Percentiles rank a stretch among this genome's conserved stretches.
These are phyloP conservation scores for Candida yuanshanica DNA, from an alignment of 805 yeast genomes.

Conservation along the genomic window DNA sequence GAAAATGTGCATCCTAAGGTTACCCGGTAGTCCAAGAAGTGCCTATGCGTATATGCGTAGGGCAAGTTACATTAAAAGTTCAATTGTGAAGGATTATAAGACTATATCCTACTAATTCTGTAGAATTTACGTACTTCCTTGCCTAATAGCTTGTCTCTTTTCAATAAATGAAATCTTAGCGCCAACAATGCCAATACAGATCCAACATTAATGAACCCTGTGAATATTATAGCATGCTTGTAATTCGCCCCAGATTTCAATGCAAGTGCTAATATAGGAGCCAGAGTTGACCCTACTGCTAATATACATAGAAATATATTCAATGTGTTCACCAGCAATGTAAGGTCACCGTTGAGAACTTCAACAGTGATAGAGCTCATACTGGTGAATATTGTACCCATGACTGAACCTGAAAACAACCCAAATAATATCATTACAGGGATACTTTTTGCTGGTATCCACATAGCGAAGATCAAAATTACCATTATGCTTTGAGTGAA, in stretches of 20 bases:
- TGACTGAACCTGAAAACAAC: conserved; percentile 44
- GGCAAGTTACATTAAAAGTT: too few species aligned
- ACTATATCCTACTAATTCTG: background rate
- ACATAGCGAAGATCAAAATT: conserved; percentile 41
- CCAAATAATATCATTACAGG: conserved; percentile 52
- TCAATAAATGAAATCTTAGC: background rate
- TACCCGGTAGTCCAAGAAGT: background rate
- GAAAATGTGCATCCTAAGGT: background rate
- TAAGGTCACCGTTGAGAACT: background rate
- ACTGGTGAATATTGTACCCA: conserved; percentile 46
- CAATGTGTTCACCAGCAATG: background rate
- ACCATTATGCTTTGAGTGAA: conserved; percentile 37
- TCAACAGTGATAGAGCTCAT: background rate
- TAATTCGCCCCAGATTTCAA: background rate
- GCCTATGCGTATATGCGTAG: too few species aligned
- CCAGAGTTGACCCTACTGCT: background rate
- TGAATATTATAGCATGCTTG: background rate
- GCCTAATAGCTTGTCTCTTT: background rate
- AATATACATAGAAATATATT: background rate
- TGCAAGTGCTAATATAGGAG: background rate
- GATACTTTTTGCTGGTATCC: conserved; percentile 51
- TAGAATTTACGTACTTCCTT: background rate
- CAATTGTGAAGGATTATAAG: too few species aligned
- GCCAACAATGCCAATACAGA: background rate
- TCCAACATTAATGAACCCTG: background rate